phyloP scores from a whole-genome alignment of 805 yeast genomes.

The Candida sakaeoensis region DNA sequence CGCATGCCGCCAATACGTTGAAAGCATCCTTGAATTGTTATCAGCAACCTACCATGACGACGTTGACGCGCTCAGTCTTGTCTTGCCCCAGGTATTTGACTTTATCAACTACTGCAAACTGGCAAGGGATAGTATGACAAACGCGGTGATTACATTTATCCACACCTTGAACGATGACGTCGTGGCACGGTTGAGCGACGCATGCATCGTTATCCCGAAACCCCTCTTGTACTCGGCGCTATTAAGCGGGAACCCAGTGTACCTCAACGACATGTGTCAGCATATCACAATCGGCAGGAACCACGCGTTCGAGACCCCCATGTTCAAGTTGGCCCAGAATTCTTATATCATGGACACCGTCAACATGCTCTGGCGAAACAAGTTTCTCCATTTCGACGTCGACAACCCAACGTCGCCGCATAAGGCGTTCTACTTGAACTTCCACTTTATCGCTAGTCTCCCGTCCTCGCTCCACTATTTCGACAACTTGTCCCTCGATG shows the following conservation, averaged over 20 bases:
- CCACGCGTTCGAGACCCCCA: conserved; percentile 21
- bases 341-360: conserved; percentile 53
- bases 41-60: not conserved
- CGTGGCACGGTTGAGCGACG: not conserved
- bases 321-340: conserved; percentile 37
- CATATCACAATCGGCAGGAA: conserved; percentile 42
- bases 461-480: conserved; percentile 27
- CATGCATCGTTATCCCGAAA: conserved; percentile 35
- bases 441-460: conserved; percentile 27
- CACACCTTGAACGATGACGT: not conserved
- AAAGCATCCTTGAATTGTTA: not conserved
- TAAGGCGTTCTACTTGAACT: conserved; percentile 37
- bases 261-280: conserved; percentile 44
- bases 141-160: conserved; percentile 3
- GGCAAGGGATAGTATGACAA: conserved; percentile 3
- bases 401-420: conserved; percentile 22
- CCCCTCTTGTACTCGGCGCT: conserved; percentile 33
- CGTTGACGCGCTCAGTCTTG: not conserved
- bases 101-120: not conserved
- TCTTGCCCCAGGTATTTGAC: conserved; percentile 5
- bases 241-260: conserved; percentile 40
- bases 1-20: conserved; percentile 1
- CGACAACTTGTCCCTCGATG: conserved; percentile 15
- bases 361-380: conserved; percentile 55
- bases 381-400: conserved; percentile 39